Conservation (phyloP, 441 rosid genomes). For the Erodium chrysanthum region DNA sequence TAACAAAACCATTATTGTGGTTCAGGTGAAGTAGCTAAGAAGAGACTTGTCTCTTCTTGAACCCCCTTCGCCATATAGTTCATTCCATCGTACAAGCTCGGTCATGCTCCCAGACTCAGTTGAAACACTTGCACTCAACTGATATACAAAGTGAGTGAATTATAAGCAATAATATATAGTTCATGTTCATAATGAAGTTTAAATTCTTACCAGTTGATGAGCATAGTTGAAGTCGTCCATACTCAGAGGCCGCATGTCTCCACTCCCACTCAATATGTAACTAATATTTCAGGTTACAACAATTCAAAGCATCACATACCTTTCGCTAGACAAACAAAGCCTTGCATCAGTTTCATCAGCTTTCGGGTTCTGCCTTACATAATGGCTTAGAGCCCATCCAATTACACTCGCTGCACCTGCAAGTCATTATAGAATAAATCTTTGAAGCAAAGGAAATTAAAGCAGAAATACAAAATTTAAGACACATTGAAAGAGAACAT, state of each 20-base stretch:
- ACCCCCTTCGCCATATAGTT: constrained; percentile 95
- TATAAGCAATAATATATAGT: too few species aligned
- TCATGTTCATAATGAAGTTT: too few species aligned
- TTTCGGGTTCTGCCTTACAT: constrained; percentile 51
- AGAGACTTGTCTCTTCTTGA: constrained; percentile 78
- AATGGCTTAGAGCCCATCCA: constrained; percentile 84
- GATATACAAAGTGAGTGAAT: too few species aligned
- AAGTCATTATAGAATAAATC: background rate
- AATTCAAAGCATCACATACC: constrained; percentile 30
- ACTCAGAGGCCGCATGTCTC: too few species aligned
- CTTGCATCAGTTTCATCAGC: constrained; percentile 46
- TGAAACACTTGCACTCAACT: constrained; percentile 93
- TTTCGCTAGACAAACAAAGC: constrained; percentile 60
- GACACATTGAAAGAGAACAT: constrained; percentile 23
- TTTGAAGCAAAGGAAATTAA: background rate
- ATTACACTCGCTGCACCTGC: constrained; percentile 85
- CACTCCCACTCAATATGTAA: background rate
- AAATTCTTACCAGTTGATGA: too few species aligned
- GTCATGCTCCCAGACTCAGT: constrained; percentile 87
- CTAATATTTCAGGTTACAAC: background rate
- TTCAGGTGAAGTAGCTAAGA: constrained; percentile 83
- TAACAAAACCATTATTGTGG: too few species aligned
- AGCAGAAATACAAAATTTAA: constrained; percentile 2
- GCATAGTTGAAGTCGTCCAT: too few species aligned
- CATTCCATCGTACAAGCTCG: constrained; percentile 94